Evolutionary conservation across 1,284 basidiomycete genomes (phyloP).

Genomic region (Cryptococcus deneoformans): DNA sequence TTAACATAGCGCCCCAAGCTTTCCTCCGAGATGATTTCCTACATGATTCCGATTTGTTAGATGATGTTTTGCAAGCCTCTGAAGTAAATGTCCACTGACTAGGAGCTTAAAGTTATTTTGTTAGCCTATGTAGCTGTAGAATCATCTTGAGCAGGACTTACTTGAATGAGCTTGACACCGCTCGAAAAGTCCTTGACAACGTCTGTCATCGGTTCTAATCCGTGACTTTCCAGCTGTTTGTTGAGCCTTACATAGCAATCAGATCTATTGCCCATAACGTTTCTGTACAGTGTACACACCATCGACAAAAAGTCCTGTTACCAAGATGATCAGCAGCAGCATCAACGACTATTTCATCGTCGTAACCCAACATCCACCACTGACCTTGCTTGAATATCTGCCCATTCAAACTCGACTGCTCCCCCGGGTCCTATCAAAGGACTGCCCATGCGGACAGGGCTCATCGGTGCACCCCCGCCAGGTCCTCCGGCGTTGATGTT

Average conservation of each 20-base stretch:
- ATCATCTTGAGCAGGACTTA: conserved; percentile 15
- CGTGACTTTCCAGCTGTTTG: conserved; percentile 82
- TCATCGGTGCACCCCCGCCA: conserved; percentile 1
- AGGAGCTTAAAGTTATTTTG: conserved; percentile 15
- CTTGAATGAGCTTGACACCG: conserved; percentile 85
- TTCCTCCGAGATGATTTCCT: conserved; percentile 96
- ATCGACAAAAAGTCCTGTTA: conserved; percentile 46
- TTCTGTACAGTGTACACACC: conserved; percentile 18
- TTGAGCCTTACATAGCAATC: conserved; percentile 67
- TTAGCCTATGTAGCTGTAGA: not conserved
- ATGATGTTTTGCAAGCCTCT: not conserved
- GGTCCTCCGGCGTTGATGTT: conserved; percentile 1
- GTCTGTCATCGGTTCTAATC: conserved; percentile 85
- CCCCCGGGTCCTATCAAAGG: conserved; percentile 39
- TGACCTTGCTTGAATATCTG: conserved; percentile 54
- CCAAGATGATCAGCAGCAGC: not conserved
- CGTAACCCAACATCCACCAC: not conserved
- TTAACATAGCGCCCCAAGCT: conserved; percentile 89
- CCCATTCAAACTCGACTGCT: conserved; percentile 66
- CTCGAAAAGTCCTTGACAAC: conserved; percentile 89
- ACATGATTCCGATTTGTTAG: not conserved
- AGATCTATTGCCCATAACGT: not conserved
- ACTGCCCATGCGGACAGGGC: conserved; percentile 5
- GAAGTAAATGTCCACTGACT: conserved; percentile 2
- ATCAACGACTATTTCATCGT: not conserved